Evolutionary conservation across 352 stramenopile species (phyloP).

Genomic region (Blastocystis sp.): DNA sequence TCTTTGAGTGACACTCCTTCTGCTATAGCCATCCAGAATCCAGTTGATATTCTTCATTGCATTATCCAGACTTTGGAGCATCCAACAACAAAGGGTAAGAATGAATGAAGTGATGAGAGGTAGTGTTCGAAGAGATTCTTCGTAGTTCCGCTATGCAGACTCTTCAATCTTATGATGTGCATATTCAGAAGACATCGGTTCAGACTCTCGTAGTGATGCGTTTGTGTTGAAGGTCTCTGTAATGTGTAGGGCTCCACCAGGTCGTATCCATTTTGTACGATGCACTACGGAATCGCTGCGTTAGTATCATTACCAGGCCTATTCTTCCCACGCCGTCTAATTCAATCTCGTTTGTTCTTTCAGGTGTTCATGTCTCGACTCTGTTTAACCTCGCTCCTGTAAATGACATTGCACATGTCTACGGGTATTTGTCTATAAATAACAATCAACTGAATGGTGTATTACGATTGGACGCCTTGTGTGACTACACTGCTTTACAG

Average conservation of each 20-base stretch:
- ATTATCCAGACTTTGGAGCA: background rate
- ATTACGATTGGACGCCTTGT: conserved; percentile 23
- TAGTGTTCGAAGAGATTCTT: conserved; percentile 48
- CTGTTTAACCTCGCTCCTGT: conserved; percentile 16
- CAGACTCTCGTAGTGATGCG: background rate
- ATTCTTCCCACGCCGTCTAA: background rate
- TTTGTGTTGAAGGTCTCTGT: background rate
- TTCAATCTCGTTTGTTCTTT: background rate
- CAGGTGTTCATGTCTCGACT: conserved; percentile 10
- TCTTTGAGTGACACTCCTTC: background rate
- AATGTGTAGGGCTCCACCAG: background rate
- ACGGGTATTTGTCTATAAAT: background rate
- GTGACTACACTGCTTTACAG: background rate
- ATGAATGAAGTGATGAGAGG: background rate
- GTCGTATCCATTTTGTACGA: background rate
- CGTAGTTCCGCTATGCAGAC: background rate
- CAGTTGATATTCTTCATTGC: background rate
- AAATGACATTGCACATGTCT: conserved; percentile 11
- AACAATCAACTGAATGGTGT: background rate
- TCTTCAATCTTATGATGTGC: too few relatives aligned
- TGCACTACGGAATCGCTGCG: background rate
- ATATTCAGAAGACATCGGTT: background rate
- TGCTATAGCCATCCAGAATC: background rate
- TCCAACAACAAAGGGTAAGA: background rate
- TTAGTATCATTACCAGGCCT: background rate